Percentiles rank a stretch among this genome's conserved stretches.
These are phyloP conservation scores for Monsonia emarginata DNA, from an alignment of 441 rosid genomes.

Conservation along the genomic window DNA sequence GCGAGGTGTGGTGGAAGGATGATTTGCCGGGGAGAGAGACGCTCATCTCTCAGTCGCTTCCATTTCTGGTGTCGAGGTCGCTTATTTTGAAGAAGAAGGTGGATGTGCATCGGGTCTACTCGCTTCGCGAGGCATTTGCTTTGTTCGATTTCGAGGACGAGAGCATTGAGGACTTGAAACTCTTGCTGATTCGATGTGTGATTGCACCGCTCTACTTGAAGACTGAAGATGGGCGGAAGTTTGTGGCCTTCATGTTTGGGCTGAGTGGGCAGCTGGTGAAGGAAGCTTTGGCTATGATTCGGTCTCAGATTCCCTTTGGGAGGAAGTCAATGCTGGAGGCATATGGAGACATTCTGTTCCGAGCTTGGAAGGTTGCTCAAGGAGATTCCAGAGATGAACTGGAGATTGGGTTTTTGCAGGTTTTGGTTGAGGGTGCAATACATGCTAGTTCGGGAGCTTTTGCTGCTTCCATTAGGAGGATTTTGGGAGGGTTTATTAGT, in stretches of 20 bases:
- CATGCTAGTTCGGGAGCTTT: slow-evolving; percentile 41
- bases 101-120: slow-evolving; percentile 69
- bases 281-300: slow-evolving; percentile 69
- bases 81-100: slow-evolving; percentile 72
- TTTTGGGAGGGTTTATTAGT: slow-evolving; percentile 62
- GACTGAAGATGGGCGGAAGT: slow-evolving; percentile 75
- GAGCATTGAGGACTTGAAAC: slow-evolving; percentile 73
- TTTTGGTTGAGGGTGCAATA: slow-evolving; percentile 60
- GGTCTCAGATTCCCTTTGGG: slow-evolving; percentile 73
- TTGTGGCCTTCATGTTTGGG: slow-evolving; percentile 62
- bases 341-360: slow-evolving; percentile 57
- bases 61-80: slow-evolving; percentile 64
- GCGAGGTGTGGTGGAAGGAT: slow-evolving; percentile 80
- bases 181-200: slow-evolving; percentile 63
- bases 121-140: slow-evolving; percentile 61
- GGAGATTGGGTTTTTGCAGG: slow-evolving; percentile 64
- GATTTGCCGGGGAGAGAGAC: slow-evolving; percentile 39
- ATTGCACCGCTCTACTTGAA: slow-evolving; percentile 68
- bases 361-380: slow-evolving; percentile 73
- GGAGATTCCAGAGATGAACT: slow-evolving; percentile 51
- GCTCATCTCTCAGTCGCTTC: slow-evolving; percentile 68
- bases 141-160: slow-evolving; percentile 80
- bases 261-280: slow-evolving; percentile 64
- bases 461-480: slow-evolving; percentile 66
- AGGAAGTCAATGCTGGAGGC: slow-evolving; percentile 82